These are phyloP conservation scores for Dryadomyces quercus-mongolicae DNA, from an alignment of 2,329 filamentous ascomycete species.

Conservation along the genomic window DNA sequence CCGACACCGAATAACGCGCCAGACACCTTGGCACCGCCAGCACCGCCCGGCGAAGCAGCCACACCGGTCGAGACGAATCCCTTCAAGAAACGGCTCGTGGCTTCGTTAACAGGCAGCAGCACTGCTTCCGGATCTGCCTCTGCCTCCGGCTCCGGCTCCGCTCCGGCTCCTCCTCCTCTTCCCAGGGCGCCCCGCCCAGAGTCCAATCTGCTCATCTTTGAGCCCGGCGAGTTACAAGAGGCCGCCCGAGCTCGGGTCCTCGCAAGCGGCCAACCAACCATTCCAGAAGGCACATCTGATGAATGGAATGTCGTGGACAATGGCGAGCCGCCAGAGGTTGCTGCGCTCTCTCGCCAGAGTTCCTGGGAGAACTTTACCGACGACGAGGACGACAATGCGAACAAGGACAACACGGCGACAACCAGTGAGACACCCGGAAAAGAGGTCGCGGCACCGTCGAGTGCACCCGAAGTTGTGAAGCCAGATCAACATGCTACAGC, in stretches of 20 bases:
- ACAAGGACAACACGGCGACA: neutral
- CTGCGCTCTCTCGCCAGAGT: conserved; percentile 22
- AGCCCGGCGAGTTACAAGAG: conserved; percentile 23
- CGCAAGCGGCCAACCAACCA: conserved; percentile 14
- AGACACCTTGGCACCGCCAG: too few species aligned
- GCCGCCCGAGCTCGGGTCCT: conserved; percentile 27
- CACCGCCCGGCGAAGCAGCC: neutral
- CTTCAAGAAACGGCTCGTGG: conserved; percentile 35
- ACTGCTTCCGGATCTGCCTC: conserved; percentile 5
- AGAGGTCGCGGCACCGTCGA: neutral
- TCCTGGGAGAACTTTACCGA: conserved; percentile 27
- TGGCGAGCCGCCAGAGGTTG: conserved; percentile 9
- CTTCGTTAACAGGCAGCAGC: neutral
- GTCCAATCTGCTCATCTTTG: conserved; percentile 14
- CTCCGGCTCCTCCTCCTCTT: too few species aligned
- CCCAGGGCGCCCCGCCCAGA: conserved; percentile 9
- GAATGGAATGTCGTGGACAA: conserved; percentile 43
- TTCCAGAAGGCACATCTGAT: conserved; percentile 18
- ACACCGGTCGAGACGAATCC: conserved; percentile 34
- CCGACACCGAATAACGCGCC: neutral
- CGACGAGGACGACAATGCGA: conserved; percentile 7
- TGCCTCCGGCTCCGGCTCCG: neutral
- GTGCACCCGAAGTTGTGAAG: neutral
- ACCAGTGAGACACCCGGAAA: neutral
- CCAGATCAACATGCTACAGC: too few species aligned